Evolutionary conservation across 495 filamentous ascomycete genomes (phyloP), one percentile per base, ranked within the genome.

Genomic region (Platismatia glauca): DNA sequence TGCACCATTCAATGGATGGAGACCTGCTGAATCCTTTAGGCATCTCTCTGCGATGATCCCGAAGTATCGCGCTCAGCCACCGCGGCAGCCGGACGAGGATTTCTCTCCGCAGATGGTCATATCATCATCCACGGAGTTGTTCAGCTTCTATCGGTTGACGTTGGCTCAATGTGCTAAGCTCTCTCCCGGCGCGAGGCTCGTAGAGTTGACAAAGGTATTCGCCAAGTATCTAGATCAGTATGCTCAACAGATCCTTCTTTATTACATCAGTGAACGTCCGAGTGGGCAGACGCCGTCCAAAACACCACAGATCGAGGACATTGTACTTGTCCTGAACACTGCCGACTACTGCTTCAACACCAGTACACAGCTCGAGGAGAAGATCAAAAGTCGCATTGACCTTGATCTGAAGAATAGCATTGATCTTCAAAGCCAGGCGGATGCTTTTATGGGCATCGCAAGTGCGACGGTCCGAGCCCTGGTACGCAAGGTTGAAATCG

Each of bases 321-420:
- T 88, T 27, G 81, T 96, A 13, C 77, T 93, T 1, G 89, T 97
- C 7, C 79, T 98, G 52, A 98, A 97, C 71, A 97, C 94, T 2
- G 95, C 94, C 0, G 94, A 98, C 69, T 98, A 97, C 73, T 97
- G 95, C 81, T 92, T 97, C 70, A 85, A 83, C 29, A 97, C 93
- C 20, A 93, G 90, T 66, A 88, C 83, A 60, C 93, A 96, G 67
- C 76, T 98, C 2, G 92, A 96, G 71, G 91, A 96, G 66, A 96
- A 92, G 74, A 92, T 98, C 75, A 95, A 90, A 74, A 84, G 85
- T 64, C 82, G 89, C 7, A 87, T 98, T 65, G 94, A 97, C 68
- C 80, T 82, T 58, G 86, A 89, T 1, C 76, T 95, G 56, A 84
- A 84, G 43, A 73, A 83, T 39, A 85, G 80, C 41, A 87, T 97